Conservation (phyloP, 331 rosid species). For the Acacia concinna region DNA sequence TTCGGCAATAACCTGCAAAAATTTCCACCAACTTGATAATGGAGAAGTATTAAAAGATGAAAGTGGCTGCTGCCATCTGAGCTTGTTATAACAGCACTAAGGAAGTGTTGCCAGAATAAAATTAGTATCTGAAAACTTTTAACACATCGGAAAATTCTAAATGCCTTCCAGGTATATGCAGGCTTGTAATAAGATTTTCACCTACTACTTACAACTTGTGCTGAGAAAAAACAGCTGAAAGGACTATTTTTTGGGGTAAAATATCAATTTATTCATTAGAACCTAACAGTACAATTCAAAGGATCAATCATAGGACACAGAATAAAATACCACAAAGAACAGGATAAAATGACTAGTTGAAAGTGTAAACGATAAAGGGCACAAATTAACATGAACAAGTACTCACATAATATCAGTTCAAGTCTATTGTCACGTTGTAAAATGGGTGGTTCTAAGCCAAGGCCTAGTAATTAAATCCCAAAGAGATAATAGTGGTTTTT, state of each 20-base stretch:
- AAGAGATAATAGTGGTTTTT: slow-evolving; percentile 17
- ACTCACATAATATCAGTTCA: slow-evolving; percentile 11
- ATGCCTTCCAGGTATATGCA: neutral
- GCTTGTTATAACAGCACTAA: neutral
- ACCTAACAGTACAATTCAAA: neutral
- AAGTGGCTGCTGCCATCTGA: neutral
- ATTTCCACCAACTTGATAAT: slow-evolving; percentile 19
- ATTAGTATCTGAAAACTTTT: neutral
- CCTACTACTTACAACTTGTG: neutral
- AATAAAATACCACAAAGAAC: neutral
- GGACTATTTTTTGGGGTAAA: neutral
- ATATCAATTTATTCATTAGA: neutral
- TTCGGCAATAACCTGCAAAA: slow-evolving; percentile 80
- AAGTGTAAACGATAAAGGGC: slow-evolving; percentile 22
- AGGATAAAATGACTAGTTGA: slow-evolving; percentile 1
- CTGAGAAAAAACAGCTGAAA: neutral
- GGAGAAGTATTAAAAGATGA: slow-evolving; percentile 8
- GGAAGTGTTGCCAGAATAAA: slow-evolving; percentile 8
- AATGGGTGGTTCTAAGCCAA: neutral
- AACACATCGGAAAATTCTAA: neutral
- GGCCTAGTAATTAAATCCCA: slow-evolving; percentile 11
- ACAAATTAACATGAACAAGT: neutral
- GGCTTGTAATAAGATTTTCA: neutral
- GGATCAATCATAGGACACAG: neutral
- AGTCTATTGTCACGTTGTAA: neutral